Evolutionary conservation across 2,329 filamentous ascomycete genomes (phyloP).

Genomic region (Ceratocystis eucalypticola): DNA sequence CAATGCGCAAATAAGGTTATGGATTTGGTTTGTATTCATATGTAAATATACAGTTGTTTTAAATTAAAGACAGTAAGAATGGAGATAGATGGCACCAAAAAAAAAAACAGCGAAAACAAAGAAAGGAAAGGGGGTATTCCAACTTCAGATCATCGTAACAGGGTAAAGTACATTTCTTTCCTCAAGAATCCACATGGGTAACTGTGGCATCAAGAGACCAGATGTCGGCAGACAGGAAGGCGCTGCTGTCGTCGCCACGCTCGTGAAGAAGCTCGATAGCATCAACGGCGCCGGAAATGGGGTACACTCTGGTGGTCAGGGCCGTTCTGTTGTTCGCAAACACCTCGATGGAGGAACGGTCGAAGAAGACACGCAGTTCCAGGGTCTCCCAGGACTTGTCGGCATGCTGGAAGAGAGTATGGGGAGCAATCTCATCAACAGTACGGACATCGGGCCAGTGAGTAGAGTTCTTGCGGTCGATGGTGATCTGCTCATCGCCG

Average conservation of each 20-base stretch:
- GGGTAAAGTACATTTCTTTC: background rate
- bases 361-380: constrained; percentile 20
- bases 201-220: constrained; percentile 13
- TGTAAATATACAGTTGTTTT: background rate
- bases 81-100: background rate
- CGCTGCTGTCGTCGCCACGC: background rate
- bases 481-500: constrained; percentile 18
- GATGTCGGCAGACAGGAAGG: constrained; percentile 16
- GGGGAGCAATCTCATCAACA: constrained; percentile 16
- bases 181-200: constrained; percentile 4
- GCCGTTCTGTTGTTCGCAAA: constrained; percentile 22
- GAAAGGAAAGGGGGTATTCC: background rate
- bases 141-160: constrained; percentile 6
- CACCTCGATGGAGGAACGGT: constrained; percentile 22
- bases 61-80: background rate
- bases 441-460: constrained; percentile 15
- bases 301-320: constrained; percentile 22
- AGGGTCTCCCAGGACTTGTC: constrained; percentile 21
- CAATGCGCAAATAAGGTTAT: too few relatives aligned
- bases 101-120: background rate
- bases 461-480: constrained; percentile 21
- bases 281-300: constrained; percentile 18
- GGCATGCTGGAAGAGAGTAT: constrained; percentile 16
- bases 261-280: constrained; percentile 20
- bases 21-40: too few relatives aligned